These are phyloP conservation scores for Barnettozyma populi DNA, from an alignment of 805 yeast genomes.

Conservation along the genomic window DNA sequence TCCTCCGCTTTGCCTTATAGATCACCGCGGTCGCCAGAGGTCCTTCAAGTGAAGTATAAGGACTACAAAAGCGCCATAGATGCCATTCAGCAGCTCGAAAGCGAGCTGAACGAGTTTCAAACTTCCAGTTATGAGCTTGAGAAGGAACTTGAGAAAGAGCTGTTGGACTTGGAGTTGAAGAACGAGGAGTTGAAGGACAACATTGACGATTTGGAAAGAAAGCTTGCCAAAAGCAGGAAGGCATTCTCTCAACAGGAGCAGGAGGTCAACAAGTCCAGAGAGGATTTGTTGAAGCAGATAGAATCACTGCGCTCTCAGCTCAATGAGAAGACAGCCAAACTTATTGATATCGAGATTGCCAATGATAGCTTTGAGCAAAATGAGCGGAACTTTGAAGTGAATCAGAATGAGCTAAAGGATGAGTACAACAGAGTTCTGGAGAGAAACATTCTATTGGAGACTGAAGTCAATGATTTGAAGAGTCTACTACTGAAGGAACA, in stretches of 20 bases:
- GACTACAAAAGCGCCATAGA: constrained; percentile 28
- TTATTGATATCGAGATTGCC: constrained; percentile 37
- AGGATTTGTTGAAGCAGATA: constrained; percentile 18
- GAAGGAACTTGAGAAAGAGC: constrained; percentile 38
- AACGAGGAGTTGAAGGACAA: constrained; percentile 20
- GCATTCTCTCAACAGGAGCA: constrained; percentile 25
- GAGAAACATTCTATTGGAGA: constrained; percentile 33
- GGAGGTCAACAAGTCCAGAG: constrained; percentile 20
- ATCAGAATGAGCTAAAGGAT: constrained; percentile 30
- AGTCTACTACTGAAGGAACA: constrained; percentile 24
- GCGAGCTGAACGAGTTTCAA: constrained; percentile 38
- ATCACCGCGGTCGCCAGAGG: constrained; percentile 2
- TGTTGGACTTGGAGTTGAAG: constrained; percentile 26
- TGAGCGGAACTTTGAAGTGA: constrained; percentile 31
- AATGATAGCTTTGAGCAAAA: constrained; percentile 40
- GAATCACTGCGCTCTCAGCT: constrained; percentile 27
- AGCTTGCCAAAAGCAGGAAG: constrained; percentile 24
- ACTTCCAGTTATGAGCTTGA: constrained; percentile 40
- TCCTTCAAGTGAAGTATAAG: constrained; percentile 20
- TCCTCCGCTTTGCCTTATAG: not conserved
- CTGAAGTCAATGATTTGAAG: constrained; percentile 29
- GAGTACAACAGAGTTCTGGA: constrained; percentile 34
- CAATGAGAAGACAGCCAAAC: constrained; percentile 25
- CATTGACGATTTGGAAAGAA: constrained; percentile 19
- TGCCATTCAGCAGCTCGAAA: constrained; percentile 36